phyloP scores from a whole-genome alignment of 108 stramenopile species.

The Cylindrotheca fusiformis region DNA sequence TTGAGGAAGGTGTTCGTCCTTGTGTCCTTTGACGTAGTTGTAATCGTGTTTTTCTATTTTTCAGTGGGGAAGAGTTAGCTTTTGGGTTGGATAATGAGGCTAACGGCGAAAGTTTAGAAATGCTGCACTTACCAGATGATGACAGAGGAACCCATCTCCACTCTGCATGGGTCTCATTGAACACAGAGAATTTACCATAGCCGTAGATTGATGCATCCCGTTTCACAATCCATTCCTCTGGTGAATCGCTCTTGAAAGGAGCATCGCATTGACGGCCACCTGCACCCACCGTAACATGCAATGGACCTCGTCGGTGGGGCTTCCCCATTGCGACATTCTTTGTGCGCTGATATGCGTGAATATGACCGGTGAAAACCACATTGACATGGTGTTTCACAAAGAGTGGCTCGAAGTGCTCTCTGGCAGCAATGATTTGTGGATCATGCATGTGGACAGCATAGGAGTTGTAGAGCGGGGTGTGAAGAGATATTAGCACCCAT shows the following conservation, averaged over 20 bases:
- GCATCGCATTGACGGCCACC: conserved; percentile 88
- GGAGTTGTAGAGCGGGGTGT: conserved; percentile 84
- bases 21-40: conserved; percentile 26
- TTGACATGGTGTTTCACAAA: conserved; percentile 82
- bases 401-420: conserved; percentile 75
- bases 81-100: background rate
- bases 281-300: conserved; percentile 91
- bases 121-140: conserved; percentile 15
- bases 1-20: conserved; percentile 24
- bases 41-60: conserved; percentile 32
- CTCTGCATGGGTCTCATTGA: conserved; percentile 68
- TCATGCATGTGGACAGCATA: conserved; percentile 66
- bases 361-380: conserved; percentile 85
- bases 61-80: no score
- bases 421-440: conserved; percentile 58
- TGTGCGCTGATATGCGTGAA: conserved; percentile 90
- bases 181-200: conserved; percentile 69
- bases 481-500: conserved; percentile 79
- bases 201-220: conserved; percentile 87
- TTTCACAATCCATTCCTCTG: conserved; percentile 80
- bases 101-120: background rate
- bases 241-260: conserved; percentile 49
- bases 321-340: conserved; percentile 49
- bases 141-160: conserved; percentile 64
- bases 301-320: conserved; percentile 44